Evolutionary conservation across 768 basidiomycete species (phyloP), one percentile per base, ranked within the genome.

Genomic region (Mycena rebaudengoi): DNA sequence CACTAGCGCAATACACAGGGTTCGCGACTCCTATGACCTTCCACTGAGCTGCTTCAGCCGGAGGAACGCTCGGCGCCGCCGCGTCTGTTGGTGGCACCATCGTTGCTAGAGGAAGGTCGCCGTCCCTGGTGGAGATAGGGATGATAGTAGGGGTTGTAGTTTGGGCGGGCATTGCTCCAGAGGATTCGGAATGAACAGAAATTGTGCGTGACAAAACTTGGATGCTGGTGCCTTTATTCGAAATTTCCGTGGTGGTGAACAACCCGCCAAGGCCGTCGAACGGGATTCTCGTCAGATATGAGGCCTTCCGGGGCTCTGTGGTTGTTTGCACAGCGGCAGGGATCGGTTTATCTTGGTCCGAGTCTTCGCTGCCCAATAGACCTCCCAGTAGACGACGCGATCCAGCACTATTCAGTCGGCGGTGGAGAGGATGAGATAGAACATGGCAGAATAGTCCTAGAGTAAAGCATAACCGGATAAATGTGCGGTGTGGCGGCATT

Each of bases 21-120:
- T n/a, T 82, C 13, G 84, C 82, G 60, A 92, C 85, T 20, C 91
- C 91, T 53, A 92, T 82, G 44, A 89, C 82, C 74, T 90, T 89
- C 90, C 90, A 91, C 70, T 85, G 77, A 28, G 80, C 82, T 21
- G 82, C 77, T 69, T 83, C 85, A 20, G 72, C 79, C 16, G 78
- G 78, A 26, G 82, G 77, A 29, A 77, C 79, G 16, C 72, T 61
- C 25, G 73, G 60, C 28, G 72, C 71, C 43, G 70, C 60, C 55
- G n/a, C n/a, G n/a, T n/a, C n/a, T n/a, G n/a, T 53, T 45, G 41
- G 69, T 39, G 48, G 44, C 45, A 44, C 32, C 37, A 41, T 55
- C 40, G 61, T 33, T n/a, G 51, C 23, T 21, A n/a, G 62, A 30
- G 10, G 66, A 56, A n/a, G 63, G 35, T n/a, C n/a, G n/a, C n/a